Conservation (phyloP, 805 yeast species). For the Teunomyces pallodes region DNA sequence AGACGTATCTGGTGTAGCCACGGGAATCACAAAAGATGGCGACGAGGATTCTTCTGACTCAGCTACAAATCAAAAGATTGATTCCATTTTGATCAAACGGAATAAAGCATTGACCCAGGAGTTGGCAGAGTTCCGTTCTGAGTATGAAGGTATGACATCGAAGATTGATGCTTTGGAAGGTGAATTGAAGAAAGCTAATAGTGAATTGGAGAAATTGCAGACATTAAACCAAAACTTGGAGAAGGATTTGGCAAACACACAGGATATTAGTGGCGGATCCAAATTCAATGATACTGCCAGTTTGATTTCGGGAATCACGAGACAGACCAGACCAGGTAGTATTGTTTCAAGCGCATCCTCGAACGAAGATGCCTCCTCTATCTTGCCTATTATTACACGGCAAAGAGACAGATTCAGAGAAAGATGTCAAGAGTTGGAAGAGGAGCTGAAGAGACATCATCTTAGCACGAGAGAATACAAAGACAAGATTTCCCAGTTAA, state of each 20-base stretch:
- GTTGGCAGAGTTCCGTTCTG: slow-evolving; percentile 61
- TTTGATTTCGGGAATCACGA: slow-evolving; percentile 58
- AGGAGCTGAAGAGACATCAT: slow-evolving; percentile 63
- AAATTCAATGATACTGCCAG: slow-evolving; percentile 64
- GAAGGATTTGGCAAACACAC: slow-evolving; percentile 62
- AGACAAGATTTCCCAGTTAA: slow-evolving; percentile 60
- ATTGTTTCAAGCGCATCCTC: slow-evolving; percentile 8
- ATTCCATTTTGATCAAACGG: slow-evolving; percentile 61
- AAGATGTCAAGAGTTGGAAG: slow-evolving; percentile 81
- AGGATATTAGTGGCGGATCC: slow-evolving; percentile 35
- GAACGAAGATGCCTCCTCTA: slow-evolving; percentile 41
- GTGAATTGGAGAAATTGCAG: slow-evolving; percentile 42
- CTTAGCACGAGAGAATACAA: slow-evolving; percentile 56
- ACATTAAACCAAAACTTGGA: slow-evolving; percentile 64
- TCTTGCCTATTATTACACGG: slow-evolving; percentile 84
- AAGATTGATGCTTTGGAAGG: slow-evolving; percentile 41
- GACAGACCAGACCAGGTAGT: slow-evolving; percentile 25
- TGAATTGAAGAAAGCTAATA: slow-evolving; percentile 29
- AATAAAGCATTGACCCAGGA: slow-evolving; percentile 74
- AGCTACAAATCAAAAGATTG: slow-evolving; percentile 34
- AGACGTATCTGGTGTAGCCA: slow-evolving; percentile 11
- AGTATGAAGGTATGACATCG: slow-evolving; percentile 46
- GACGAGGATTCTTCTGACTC: slow-evolving; percentile 26
- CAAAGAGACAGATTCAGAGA: slow-evolving; percentile 91
- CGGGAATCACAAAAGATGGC: slow-evolving; percentile 22